Evolutionary conservation across 306 rosid genomes (phyloP).

Genomic region (Spatholobus suberectus): DNA sequence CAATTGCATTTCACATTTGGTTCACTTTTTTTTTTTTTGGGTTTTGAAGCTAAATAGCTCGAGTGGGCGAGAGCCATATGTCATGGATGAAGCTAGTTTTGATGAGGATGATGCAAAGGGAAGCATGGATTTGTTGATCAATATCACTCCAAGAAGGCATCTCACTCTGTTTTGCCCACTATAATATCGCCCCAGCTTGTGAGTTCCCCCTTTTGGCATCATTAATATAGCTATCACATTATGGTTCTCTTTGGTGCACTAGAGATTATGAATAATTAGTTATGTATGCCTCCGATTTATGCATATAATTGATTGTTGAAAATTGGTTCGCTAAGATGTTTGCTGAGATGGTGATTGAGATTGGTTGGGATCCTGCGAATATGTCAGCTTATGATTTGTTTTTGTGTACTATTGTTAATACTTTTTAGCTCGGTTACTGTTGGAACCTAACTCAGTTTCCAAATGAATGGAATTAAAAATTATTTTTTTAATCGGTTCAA

Average conservation of each 20-base stretch:
- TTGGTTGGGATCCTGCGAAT: too few species aligned
- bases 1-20: not conserved
- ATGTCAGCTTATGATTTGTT: too few species aligned
- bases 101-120: conserved; percentile 64
- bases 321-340: too few species aligned
- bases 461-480: too few species aligned
- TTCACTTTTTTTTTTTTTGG: not conserved
- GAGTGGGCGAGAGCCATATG: conserved; percentile 47
- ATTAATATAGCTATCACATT: not conserved
- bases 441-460: too few species aligned
- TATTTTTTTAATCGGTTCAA: too few species aligned
- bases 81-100: conserved; percentile 52
- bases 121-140: conserved; percentile 66
- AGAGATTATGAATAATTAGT: too few species aligned
- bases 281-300: too few species aligned
- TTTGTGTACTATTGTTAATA: too few species aligned
- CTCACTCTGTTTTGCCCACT: conserved; percentile 66
- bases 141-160: conserved; percentile 73
- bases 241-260: not conserved
- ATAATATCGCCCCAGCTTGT: conserved; percentile 67
- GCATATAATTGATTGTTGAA: too few species aligned
- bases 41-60: conserved; percentile 55
- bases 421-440: too few species aligned
- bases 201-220: conserved; percentile 34
- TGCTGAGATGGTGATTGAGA: too few species aligned